Conservation (phyloP, 352 stramenopile species). For the Globisporangium radiosum region DNA sequence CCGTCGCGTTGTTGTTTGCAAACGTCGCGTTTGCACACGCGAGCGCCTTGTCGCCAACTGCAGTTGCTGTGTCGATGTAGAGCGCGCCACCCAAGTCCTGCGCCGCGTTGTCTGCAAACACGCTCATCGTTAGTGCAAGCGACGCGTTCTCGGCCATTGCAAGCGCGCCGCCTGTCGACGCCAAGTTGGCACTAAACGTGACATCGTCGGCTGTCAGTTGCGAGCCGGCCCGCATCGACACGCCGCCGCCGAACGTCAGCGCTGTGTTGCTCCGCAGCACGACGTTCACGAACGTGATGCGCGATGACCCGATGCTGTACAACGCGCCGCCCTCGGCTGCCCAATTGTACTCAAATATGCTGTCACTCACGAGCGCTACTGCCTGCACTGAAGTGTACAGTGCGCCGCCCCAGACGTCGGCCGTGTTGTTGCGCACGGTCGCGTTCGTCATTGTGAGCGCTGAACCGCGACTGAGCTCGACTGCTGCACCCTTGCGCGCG, state of each 20-base stretch:
- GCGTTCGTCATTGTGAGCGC: constrained; percentile 22
- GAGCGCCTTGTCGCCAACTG: constrained; percentile 3
- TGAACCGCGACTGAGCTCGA: constrained; percentile 36
- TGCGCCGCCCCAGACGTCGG: constrained; percentile 25
- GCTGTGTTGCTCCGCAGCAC: constrained; percentile 22
- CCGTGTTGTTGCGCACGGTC: constrained; percentile 33
- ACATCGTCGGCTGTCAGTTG: constrained; percentile 11
- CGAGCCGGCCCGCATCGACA: constrained; percentile 25
- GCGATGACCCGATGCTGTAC: constrained; percentile 33
- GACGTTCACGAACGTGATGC: constrained; percentile 15
- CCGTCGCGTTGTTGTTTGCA: constrained; percentile 27
- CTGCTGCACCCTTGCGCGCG: constrained; percentile 32
- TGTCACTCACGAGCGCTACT: constrained; percentile 23
- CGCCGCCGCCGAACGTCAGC: constrained; percentile 35
- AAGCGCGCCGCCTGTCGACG: constrained; percentile 43
- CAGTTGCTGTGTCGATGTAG: constrained; percentile 36
- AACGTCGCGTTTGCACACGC: constrained; percentile 16
- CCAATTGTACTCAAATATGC: constrained; percentile 27
- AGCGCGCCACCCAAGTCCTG: constrained; percentile 46
- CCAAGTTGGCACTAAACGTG: constrained; percentile 27
- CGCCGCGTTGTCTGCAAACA: constrained; percentile 36
- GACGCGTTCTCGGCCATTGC: constrained; percentile 31
- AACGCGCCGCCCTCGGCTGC: constrained; percentile 40
- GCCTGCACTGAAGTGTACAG: constrained; percentile 42
- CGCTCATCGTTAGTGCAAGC: constrained; percentile 16